phyloP scores from a whole-genome alignment of 108 stramenopile species.

The Cylindrotheca fusiformis region DNA sequence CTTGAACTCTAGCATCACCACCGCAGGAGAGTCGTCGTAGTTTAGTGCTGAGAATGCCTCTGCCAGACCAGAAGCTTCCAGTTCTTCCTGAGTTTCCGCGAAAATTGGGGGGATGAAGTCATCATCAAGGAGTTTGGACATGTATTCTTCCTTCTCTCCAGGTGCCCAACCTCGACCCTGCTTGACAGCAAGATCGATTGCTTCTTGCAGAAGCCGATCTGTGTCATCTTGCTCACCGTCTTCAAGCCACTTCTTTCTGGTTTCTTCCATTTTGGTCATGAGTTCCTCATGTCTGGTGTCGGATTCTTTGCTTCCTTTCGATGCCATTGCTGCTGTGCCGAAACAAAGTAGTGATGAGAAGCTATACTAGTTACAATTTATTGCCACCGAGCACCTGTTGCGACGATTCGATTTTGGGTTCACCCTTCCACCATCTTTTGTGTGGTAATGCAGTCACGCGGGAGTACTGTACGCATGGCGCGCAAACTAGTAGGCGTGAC shows the following conservation, averaged over 20 bases:
- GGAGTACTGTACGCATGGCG: too few species aligned
- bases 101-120: conserved; percentile 89
- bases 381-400: background rate
- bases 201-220: conserved; percentile 76
- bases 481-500: too few species aligned
- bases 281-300: conserved; percentile 40
- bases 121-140: conserved; percentile 79
- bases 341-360: background rate
- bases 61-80: conserved; percentile 67
- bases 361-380: background rate
- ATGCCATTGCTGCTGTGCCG: background rate
- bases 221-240: conserved; percentile 40
- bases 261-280: conserved; percentile 54
- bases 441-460: too few species aligned
- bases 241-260: conserved; percentile 61
- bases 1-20: conserved; percentile 68
- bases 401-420: background rate
- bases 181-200: conserved; percentile 80
- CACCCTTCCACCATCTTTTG: too few species aligned
- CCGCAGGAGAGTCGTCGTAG: conserved; percentile 74
- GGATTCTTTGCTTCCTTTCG: background rate
- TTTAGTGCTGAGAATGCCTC: conserved; percentile 76
- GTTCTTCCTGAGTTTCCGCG: conserved; percentile 63
- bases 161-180: conserved; percentile 87
- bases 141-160: conserved; percentile 79